Evolutionary conservation across 2,329 filamentous ascomycete genomes (phyloP), one percentile per base, ranked within the genome.

Genomic region (Colletotrichum theobromicola): DNA sequence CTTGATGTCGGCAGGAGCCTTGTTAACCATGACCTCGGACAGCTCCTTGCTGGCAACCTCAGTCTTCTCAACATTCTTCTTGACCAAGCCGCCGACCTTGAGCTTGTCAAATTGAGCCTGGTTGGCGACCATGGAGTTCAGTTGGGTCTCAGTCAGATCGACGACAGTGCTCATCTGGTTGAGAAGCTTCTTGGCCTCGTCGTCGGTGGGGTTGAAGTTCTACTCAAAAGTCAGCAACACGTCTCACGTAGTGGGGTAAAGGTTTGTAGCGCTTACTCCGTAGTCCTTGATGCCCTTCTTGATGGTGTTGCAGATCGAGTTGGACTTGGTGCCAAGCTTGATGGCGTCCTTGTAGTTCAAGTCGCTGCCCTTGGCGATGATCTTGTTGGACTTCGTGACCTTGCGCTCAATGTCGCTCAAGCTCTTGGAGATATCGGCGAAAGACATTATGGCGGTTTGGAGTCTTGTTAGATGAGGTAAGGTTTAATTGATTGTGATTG

Each of bases 321-420:
- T 61, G 24, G 71, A 70, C 50, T 73, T 73, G 26, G 58, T 60
- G 3, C 71, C 71, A 8, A 73, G 60, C 66, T 73, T 73, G 35
- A 73, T 73, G 46, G 71, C 71, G 10, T 73, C 71, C 35, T 70
- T 73, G 24, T 73, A 73, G 60, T 70, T 73, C 12, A 73, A 2
- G 30, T 73, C 71, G 35, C 34, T 69, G 35, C 71, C 71, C 67
- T 73, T 73, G 3, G 50, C 42, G 7, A 73, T 46, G 37, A 73
- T 73, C 66, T 73, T 73, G 60, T 64, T 73, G 24, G 71, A 70
- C 50, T 73, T 73, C 13, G 50, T 65, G 34, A 65, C 58, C 67
- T 73, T 73, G 50, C 71, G 71, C 66, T 73, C 71, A 35, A 73
- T 73, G 67, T 73, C 71, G 35, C 71, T 70, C 26, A 73, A 28